Evolutionary conservation across 2,329 filamentous ascomycete genomes (phyloP).

Genomic region (Pseudogymnoascus sp.): DNA sequence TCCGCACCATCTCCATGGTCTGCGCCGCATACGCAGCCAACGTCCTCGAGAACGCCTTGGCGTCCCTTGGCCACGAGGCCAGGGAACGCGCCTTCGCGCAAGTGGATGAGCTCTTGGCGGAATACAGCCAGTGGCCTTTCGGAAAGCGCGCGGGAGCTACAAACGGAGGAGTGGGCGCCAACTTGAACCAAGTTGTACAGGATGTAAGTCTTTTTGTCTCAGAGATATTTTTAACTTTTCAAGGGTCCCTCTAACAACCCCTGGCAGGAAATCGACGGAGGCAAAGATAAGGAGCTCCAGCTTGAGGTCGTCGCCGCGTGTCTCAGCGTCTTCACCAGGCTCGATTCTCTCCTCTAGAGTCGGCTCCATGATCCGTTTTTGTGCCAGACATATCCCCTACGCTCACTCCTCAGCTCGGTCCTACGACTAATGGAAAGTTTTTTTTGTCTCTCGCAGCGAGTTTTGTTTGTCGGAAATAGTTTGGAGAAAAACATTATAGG

Average conservation of each 20-base stretch:
- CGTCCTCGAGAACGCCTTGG: conserved; percentile 94
- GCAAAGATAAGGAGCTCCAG: conserved; percentile 91
- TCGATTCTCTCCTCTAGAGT: conserved; percentile 81
- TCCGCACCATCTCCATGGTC: conserved; percentile 90
- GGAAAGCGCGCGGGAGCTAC: conserved; percentile 67
- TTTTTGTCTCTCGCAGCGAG: not conserved
- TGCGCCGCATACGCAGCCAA: conserved; percentile 98
- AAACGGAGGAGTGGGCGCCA: conserved; percentile 78
- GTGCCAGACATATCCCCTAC: not conserved
- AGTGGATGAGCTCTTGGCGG: conserved; percentile 88
- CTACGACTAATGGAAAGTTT: not conserved
- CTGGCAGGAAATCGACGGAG: conserved; percentile 64
- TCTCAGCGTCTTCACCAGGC: conserved; percentile 91
- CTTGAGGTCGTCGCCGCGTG: conserved; percentile 93
- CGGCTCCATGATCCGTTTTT: not conserved
- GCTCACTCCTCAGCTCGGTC: not conserved
- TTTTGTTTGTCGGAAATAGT: not conserved
- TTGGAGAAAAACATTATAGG: conserved; percentile 3
- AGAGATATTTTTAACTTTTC: not conserved
- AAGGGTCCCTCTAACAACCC: not conserved
- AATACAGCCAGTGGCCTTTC: conserved; percentile 98
- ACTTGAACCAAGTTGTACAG: conserved; percentile 75
- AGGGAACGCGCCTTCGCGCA: conserved; percentile 92
- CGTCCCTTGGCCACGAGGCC: conserved; percentile 86
- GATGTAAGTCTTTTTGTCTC: conserved; percentile 46